Percentiles rank a stretch among this genome's conserved stretches.
Evolutionary conservation across 352 stramenopile species (phyloP).

Genomic region (Globisporangium apiculatum): DNA sequence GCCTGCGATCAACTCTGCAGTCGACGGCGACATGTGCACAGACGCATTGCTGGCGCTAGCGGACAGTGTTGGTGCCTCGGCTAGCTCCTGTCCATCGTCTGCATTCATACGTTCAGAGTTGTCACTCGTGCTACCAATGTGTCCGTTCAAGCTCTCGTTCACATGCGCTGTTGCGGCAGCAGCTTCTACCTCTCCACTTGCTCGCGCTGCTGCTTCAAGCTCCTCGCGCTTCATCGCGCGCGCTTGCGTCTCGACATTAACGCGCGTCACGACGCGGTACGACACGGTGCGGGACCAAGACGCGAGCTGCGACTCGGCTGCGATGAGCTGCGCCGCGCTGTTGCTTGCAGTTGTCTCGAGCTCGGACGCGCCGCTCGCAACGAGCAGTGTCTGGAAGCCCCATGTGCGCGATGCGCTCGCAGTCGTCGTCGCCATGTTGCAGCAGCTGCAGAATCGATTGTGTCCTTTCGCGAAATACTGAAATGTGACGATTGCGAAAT

Average conservation of each 20-base stretch:
- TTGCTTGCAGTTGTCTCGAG: slow-evolving; percentile 20
- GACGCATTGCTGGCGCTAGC: not conserved
- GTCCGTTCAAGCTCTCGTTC: not conserved
- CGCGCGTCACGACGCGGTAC: slow-evolving; percentile 36
- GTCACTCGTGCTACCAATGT: not conserved
- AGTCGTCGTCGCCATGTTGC: slow-evolving; percentile 1
- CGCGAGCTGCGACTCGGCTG: slow-evolving; percentile 16
- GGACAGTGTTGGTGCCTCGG: not conserved
- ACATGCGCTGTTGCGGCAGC: not conserved
- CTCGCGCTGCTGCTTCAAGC: not conserved
- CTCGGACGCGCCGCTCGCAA: slow-evolving; percentile 32
- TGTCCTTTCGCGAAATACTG: slow-evolving; percentile 3
- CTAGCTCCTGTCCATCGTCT: not conserved
- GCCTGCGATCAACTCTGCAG: slow-evolving; percentile 2
- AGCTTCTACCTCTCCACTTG: not conserved
- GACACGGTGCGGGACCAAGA: slow-evolving; percentile 24
- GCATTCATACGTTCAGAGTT: not conserved
- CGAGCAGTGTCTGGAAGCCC: slow-evolving; percentile 42
- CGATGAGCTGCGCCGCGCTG: slow-evolving; percentile 23
- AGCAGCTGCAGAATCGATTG: not conserved
- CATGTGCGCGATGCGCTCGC: slow-evolving; percentile 11
- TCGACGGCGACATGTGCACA: not conserved
- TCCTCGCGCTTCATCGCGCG: slow-evolving; percentile 13
- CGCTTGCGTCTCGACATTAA: slow-evolving; percentile 25
- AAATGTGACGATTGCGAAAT: not conserved